phyloP scores from a whole-genome alignment of 73 alveolate genomes.

The Paraurostyla sp. region DNA sequence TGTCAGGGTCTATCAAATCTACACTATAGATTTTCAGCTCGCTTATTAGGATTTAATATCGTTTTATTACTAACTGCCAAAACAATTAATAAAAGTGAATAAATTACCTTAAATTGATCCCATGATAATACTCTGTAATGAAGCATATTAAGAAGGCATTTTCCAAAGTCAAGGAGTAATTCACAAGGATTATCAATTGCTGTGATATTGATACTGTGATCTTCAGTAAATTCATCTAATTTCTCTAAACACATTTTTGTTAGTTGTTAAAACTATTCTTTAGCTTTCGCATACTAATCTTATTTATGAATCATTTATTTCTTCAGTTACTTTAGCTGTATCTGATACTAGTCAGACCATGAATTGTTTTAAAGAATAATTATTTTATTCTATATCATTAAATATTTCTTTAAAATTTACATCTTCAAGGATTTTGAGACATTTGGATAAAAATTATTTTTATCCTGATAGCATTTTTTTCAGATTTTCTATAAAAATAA shows the following conservation, averaged over 20 bases:
- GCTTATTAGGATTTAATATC: not conserved
- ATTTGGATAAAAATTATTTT: not conserved
- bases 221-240: not conserved
- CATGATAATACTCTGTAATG: conserved; percentile 39
- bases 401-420: not conserved
- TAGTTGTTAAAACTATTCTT: not conserved
- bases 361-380: conserved; percentile 10
- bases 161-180: conserved; percentile 39
- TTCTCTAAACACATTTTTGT: not conserved
- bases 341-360: not conserved
- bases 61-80: conserved; percentile 1
- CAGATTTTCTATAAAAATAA: conserved; percentile 6
- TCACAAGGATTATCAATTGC: conserved; percentile 38
- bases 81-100: not conserved
- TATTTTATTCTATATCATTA: conserved; percentile 39
- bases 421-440: conserved; percentile 11
- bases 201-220: not conserved
- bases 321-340: not conserved
- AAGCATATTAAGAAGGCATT: conserved; percentile 32
- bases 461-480: not conserved
- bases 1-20: conserved; percentile 32
- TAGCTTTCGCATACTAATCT: not conserved
- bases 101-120: conserved; percentile 28
- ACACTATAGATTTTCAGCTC: not conserved
- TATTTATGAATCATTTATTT: conserved; percentile 10